phyloP scores from a whole-genome alignment of 148 eudicot species.

The Euryodendron excelsum region DNA sequence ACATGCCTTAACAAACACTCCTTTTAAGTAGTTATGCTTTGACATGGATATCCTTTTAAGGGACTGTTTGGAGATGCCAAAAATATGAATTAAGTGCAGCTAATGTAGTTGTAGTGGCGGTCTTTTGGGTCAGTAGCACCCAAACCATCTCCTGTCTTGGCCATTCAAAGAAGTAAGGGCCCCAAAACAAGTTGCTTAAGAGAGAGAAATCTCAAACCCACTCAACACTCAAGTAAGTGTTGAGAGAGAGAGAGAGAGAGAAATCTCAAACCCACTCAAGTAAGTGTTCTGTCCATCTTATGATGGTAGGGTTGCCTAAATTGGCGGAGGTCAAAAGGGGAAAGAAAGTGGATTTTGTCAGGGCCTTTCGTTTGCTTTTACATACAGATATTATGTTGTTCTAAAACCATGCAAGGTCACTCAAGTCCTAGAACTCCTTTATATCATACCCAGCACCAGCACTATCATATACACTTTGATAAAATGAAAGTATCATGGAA shows the following conservation, averaged over 20 bases:
- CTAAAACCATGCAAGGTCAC: not conserved
- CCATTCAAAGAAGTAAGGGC: not conserved
- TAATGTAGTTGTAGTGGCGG: not conserved
- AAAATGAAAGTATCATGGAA: not conserved
- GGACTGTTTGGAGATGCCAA: not conserved
- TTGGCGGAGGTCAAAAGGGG: constrained; percentile 17
- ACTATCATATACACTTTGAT: not conserved
- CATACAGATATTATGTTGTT: not conserved
- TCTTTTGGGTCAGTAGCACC: not conserved
- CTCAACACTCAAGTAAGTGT: too few species aligned
- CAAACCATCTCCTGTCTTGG: not conserved
- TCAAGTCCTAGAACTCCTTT: not conserved
- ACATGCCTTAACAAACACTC: not conserved
- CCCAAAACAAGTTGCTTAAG: not conserved
- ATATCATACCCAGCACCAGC: not conserved
- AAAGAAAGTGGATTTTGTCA: constrained; percentile 13
- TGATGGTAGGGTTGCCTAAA: constrained; percentile 19
- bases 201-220: too few species aligned
- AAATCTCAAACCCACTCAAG: not conserved
- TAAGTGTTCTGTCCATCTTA: not conserved
- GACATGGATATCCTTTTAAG: not conserved
- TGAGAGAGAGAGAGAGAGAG: not conserved
- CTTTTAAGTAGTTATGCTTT: not conserved
- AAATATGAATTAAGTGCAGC: not conserved
- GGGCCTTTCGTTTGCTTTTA: not conserved